A percentile compares a stretch with the other conserved stretches of the same genome.
Conservation (phyloP, 192 early-diverging fungal genomes). For the Entomortierella chlamydospora region DNA sequence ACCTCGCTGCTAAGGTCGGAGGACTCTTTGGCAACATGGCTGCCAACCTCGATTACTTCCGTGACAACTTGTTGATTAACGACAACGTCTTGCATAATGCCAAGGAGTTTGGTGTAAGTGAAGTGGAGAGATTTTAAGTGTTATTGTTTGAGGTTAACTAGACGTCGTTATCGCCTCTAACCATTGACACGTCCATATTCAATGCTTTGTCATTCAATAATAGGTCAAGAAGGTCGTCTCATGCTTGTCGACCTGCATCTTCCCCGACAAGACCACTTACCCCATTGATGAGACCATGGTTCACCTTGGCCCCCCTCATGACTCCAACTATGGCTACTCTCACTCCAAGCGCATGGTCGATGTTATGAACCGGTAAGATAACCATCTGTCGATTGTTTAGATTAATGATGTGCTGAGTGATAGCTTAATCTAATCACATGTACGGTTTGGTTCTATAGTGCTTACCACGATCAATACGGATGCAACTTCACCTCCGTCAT, state of each 20-base stretch:
- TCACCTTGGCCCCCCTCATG: conserved; percentile 83
- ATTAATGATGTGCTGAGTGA: too few relatives aligned
- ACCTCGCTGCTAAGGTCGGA: conserved; percentile 78
- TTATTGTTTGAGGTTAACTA: too few relatives aligned
- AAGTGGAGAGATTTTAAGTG: too few relatives aligned
- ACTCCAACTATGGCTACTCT: conserved; percentile 86
- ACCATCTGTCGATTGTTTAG: not conserved
- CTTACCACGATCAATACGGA: conserved; percentile 84
- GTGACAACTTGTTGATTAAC: conserved; percentile 83
- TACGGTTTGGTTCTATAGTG: conserved; percentile 48
- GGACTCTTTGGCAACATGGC: conserved; percentile 88
- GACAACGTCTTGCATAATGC: conserved; percentile 77
- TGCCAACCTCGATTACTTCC: conserved; percentile 80
- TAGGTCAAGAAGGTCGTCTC: conserved; percentile 87
- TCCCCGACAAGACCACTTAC: conserved; percentile 86
- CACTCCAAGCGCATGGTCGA: conserved; percentile 88
- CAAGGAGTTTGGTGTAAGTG: conserved; percentile 67
- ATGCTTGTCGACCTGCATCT: conserved; percentile 87
- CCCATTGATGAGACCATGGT: conserved; percentile 91
- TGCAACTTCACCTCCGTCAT: conserved; percentile 83
- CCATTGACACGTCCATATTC: too few relatives aligned
- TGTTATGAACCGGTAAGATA: conserved; percentile 77
- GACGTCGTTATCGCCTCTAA: too few relatives aligned
- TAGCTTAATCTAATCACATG: too few relatives aligned
- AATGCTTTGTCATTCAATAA: too few relatives aligned